Evolutionary conservation across 257 asterid genomes (phyloP).

Genomic region (Lithospermum erythrorhizon): DNA sequence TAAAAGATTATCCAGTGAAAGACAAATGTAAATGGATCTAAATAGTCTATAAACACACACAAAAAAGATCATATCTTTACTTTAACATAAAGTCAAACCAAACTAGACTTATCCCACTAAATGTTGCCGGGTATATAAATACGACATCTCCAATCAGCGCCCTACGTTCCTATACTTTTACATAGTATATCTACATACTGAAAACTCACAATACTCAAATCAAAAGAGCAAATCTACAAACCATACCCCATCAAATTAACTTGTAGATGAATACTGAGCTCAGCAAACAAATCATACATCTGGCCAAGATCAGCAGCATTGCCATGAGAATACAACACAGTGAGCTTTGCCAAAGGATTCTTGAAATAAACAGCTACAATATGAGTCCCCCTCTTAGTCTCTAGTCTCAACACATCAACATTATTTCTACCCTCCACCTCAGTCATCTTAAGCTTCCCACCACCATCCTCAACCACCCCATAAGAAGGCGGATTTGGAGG

Average conservation of each 20-base stretch:
- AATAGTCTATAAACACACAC: too few species aligned
- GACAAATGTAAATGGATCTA: too few species aligned
- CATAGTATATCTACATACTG: too few species aligned
- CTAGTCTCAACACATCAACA: slow-evolving; percentile 70
- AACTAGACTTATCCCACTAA: too few species aligned
- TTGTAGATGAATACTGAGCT: slow-evolving; percentile 79
- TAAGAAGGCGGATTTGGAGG: slow-evolving; percentile 94
- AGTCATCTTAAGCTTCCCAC: slow-evolving; percentile 69
- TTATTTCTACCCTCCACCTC: slow-evolving; percentile 72
- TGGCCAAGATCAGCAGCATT: slow-evolving; percentile 99
- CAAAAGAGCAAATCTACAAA: too few species aligned
- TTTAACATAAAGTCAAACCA: too few species aligned
- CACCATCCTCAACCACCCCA: slow-evolving; percentile 41
- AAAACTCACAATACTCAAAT: too few species aligned
- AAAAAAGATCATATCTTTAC: too few species aligned
- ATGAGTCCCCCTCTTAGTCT: slow-evolving; percentile 70
- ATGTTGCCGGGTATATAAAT: too few species aligned
- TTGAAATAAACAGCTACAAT: slow-evolving; percentile 71
- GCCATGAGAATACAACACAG: slow-evolving; percentile 86
- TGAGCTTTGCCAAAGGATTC: slow-evolving; percentile 70
- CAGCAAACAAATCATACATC: slow-evolving; percentile 82
- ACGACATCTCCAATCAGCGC: too few species aligned
- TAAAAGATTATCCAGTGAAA: too few species aligned
- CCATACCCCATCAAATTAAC: slow-evolving; percentile 89
- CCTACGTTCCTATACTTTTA: too few species aligned